Evolutionary conservation across 2,329 filamentous ascomycete species (phyloP).

Genomic region (Ophiostoma tasmaniense): DNA sequence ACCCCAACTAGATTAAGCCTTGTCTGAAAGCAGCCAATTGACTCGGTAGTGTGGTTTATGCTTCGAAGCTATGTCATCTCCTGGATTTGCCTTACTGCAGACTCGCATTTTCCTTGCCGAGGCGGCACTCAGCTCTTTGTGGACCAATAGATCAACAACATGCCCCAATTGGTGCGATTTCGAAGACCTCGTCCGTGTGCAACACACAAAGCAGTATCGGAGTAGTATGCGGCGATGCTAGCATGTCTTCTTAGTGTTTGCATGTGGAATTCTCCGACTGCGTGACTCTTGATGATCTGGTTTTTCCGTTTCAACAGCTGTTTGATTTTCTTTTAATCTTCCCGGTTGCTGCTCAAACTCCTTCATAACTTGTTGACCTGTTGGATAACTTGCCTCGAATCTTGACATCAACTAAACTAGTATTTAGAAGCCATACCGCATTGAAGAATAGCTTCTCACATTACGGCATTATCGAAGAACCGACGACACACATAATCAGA

Average conservation of each 20-base stretch:
- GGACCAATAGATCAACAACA: conserved; percentile 4
- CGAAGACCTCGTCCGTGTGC: background rate
- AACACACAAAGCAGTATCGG: background rate
- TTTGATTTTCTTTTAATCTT: background rate
- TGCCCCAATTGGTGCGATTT: conserved; percentile 11
- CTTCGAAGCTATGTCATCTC: background rate
- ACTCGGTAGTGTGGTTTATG: background rate
- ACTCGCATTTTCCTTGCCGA: conserved; percentile 3
- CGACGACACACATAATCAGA: background rate
- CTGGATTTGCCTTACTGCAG: background rate
- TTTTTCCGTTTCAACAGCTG: background rate
- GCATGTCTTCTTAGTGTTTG: background rate
- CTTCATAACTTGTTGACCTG: background rate
- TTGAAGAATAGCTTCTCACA: background rate
- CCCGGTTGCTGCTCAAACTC: background rate
- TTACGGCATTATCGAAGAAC: background rate
- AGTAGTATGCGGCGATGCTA: background rate
- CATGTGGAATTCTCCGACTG: background rate
- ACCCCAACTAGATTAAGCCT: background rate
- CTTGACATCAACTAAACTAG: background rate
- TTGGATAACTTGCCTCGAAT: background rate
- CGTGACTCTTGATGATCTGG: background rate
- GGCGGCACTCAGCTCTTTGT: background rate
- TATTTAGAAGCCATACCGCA: background rate
- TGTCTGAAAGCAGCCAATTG: background rate